Evolutionary conservation across 225 moss, liverwort and hornwort species (phyloP).

Genomic region (Pseudoscleropodium purum): DNA sequence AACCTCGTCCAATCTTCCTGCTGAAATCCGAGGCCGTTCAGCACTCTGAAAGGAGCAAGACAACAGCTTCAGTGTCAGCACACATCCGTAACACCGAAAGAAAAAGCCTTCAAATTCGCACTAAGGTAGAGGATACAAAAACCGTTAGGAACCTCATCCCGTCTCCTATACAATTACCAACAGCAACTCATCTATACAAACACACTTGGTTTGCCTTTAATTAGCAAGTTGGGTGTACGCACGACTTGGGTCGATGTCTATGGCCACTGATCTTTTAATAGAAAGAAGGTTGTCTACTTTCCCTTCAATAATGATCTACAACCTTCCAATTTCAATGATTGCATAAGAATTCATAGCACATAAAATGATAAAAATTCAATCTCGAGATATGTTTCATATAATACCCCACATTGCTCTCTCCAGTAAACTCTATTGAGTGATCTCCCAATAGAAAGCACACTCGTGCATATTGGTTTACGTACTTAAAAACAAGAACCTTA

Average conservation of each 20-base stretch:
- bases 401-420: neutral
- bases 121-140: neutral
- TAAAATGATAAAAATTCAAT: neutral
- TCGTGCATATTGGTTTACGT: too few relatives aligned
- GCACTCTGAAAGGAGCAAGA: slow-evolving; percentile 36
- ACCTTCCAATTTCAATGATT: neutral
- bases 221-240: neutral
- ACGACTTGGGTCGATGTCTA: neutral
- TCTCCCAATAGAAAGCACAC: neutral
- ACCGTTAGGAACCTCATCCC: neutral
- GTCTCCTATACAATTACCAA: neutral
- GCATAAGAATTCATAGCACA: neutral
- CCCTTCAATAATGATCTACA: neutral
- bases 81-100: neutral
- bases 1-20: slow-evolving; percentile 82
- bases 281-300: neutral
- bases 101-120: neutral
- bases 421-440: neutral
- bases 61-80: neutral
- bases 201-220: neutral
- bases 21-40: slow-evolving; percentile 95
- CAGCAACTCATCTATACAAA: neutral
- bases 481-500: neutral
- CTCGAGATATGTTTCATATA: neutral
- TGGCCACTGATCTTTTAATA: neutral